These are phyloP conservation scores for Cyclotella kingstonii DNA, from an alignment of 108 stramenopile species.

Conservation along the genomic window DNA sequence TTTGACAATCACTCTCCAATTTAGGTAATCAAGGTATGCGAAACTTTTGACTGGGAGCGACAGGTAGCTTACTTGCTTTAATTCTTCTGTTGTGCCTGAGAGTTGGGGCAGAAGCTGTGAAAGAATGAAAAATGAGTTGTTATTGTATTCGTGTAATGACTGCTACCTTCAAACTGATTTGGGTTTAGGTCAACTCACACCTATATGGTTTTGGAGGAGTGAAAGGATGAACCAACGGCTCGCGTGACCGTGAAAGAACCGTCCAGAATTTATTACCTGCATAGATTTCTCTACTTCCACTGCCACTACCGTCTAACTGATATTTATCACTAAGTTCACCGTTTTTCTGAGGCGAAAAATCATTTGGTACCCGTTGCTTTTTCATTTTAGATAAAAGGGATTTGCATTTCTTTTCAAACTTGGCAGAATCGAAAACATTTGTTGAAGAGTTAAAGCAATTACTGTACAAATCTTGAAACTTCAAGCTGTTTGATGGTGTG, in stretches of 20 bases:
- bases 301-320: background rate
- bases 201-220: slow-evolving; percentile 62
- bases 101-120: background rate
- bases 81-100: slow-evolving; percentile 11
- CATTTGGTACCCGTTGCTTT: background rate
- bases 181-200: no score
- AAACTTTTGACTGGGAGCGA: slow-evolving; percentile 1
- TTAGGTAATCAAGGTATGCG: no score
- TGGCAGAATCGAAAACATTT: slow-evolving; percentile 59
- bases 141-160: no score
- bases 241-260: slow-evolving; percentile 39
- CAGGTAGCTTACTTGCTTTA: slow-evolving; percentile 19
- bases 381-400: slow-evolving; percentile 1
- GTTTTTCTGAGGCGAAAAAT: background rate
- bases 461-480: slow-evolving; percentile 63
- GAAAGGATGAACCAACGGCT: slow-evolving; percentile 43
- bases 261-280: slow-evolving; percentile 65
- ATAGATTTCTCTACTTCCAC: slow-evolving; percentile 13
- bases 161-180: no score
- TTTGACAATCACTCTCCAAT: background rate
- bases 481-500: slow-evolving; percentile 24
- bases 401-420: slow-evolving; percentile 49
- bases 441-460: slow-evolving; percentile 55
- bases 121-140: no score
- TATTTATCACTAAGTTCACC: background rate